These are phyloP conservation scores for Terfezia claveryi DNA, from an alignment of 495 filamentous ascomycete genomes.

Conservation along the genomic window DNA sequence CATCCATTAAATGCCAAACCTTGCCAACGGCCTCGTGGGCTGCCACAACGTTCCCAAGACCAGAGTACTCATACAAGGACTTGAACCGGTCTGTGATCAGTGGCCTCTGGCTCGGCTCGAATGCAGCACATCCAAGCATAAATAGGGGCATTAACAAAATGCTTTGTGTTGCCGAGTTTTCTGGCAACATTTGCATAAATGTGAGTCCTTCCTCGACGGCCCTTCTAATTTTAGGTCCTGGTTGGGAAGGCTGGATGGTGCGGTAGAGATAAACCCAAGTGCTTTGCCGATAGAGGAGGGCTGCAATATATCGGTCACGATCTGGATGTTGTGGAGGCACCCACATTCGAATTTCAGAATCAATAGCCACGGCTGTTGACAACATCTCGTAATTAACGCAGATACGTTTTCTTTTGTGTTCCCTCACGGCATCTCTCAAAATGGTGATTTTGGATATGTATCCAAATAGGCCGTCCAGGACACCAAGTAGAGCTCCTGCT, in stretches of 20 bases:
- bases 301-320: conserved; percentile 51
- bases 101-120: conserved; percentile 43
- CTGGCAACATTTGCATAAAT: conserved; percentile 39
- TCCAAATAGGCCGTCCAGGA: conserved; percentile 66
- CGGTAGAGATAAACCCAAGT: conserved; percentile 81
- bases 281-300: conserved; percentile 68
- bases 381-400: conserved; percentile 53
- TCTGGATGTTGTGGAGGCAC: conserved; percentile 44
- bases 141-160: conserved; percentile 77
- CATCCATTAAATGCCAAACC: conserved; percentile 68
- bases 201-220: conserved; percentile 61
- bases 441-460: conserved; percentile 61
- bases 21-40: conserved; percentile 53
- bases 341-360: conserved; percentile 56
- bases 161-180: conserved; percentile 43
- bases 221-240: conserved; percentile 41
- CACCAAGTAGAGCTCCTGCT: conserved; percentile 54
- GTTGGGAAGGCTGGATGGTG: conserved; percentile 54
- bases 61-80: conserved; percentile 51
- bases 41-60: conserved; percentile 58
- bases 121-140: conserved; percentile 69
- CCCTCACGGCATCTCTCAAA: conserved; percentile 54
- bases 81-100: conserved; percentile 46
- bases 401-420: conserved; percentile 36
- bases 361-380: conserved; percentile 55